Evolutionary conservation across 371 early-diverging fungal species (phyloP), one percentile per base, ranked within the genome.

Genomic region (Mortierella sp.): DNA sequence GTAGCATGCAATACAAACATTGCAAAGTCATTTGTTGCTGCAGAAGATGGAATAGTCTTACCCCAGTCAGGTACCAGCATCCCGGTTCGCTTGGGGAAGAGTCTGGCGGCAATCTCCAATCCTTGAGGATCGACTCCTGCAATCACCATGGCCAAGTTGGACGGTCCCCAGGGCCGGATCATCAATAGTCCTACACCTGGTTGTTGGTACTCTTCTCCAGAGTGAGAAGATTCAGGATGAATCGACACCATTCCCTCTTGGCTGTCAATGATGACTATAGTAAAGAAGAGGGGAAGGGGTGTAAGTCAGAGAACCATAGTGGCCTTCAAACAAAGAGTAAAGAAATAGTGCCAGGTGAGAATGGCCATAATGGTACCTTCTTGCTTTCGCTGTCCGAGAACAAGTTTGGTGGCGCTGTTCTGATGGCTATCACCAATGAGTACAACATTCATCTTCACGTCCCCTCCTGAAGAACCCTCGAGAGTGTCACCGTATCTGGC

Each of bases 81-180:
- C 7, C 91, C 91, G 24, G 89, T 88, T 19, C 89, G 80, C 68
- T 87, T 88, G 8, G 89, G 90, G 52, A 90, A 73, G n/a, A 90
- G 67, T 48, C 85, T 77, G 26, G 86, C 79, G 0, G 88, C 88
- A 22, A 73, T 75, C 37, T 86, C 83, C 26, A 89, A 74, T 0
- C 90, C 90, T 37, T 63, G 73, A 1, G 29, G 53, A 79, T 89
- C 89, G 0, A 86, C 24, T 22, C 89, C 89, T 29, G 89, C 86
- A 41, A 89, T 77, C 0, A 90, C 70, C 65, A 90, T 69, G 1
- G 87, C 85, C 43, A 89, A 47, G 48, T 84, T 72, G 0, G 63
- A 63, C 7, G 44, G 5, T 6, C 76, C 67, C 73, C 68, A 86
- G n/a, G 88, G 88, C 6, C 85, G 81, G 16, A 88, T 73, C 69